Percentiles rank a stretch among this genome's conserved stretches.
phyloP scores from a whole-genome alignment of 192 early-diverging fungal genomes.

The Nowakowskiella sp. region DNA sequence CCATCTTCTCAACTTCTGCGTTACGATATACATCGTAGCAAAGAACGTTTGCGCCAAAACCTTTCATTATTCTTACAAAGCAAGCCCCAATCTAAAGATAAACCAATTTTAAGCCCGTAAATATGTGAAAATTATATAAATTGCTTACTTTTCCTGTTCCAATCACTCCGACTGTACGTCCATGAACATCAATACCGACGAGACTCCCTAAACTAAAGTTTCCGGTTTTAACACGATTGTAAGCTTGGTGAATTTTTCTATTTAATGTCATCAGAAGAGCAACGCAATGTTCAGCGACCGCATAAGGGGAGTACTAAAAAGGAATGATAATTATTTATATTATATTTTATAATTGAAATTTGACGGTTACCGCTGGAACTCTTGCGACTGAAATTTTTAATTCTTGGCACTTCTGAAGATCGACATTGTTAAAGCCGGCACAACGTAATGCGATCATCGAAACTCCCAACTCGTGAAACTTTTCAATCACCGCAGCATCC shows the following conservation, averaged over 20 bases:
- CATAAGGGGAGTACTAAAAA: not conserved
- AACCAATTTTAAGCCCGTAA: no score
- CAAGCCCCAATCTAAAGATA: not conserved
- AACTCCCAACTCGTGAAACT: slow-evolving; percentile 21
- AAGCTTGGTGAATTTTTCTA: not conserved
- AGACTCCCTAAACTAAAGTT: not conserved
- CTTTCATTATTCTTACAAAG: not conserved
- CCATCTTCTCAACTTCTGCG: not conserved
- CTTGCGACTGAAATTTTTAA: slow-evolving; percentile 27
- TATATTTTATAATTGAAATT: no score
- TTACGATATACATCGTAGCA: not conserved
- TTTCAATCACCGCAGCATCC: slow-evolving; percentile 16
- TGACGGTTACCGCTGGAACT: slow-evolving; percentile 34
- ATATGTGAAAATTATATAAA: no score
- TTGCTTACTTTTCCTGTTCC: no score
- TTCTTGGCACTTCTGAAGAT: slow-evolving; percentile 23
- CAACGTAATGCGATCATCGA: slow-evolving; percentile 37
- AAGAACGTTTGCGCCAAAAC: not conserved
- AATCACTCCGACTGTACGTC: no score
- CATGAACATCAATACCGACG: not conserved
- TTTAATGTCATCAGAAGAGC: not conserved
- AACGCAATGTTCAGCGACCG: not conserved
- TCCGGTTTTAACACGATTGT: not conserved
- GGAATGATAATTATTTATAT: no score
- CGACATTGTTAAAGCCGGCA: slow-evolving; percentile 41